phyloP scores from a whole-genome alignment of 1,139 yeast species.

The Kluyveromyces marxianus region DNA sequence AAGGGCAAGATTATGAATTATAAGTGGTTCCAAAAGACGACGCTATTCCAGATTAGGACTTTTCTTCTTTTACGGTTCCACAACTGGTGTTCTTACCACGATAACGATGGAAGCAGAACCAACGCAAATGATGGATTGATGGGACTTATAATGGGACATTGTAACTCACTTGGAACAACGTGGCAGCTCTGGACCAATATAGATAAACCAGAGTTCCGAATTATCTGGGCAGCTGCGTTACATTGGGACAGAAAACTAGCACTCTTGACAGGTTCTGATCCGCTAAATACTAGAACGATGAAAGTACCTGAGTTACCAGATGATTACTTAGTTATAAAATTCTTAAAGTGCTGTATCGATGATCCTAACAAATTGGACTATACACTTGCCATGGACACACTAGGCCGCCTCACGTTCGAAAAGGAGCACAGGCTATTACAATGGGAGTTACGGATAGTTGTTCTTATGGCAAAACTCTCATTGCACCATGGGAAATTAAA shows the following conservation, averaged over 20 bases:
- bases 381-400: neutral
- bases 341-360: slow-evolving; percentile 19
- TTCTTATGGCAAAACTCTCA: neutral
- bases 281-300: slow-evolving; percentile 21
- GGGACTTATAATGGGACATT: slow-evolving; percentile 25
- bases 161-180: slow-evolving; percentile 24
- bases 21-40: slow-evolving; percentile 24
- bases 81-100: slow-evolving; percentile 30
- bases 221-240: slow-evolving; percentile 24
- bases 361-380: slow-evolving; percentile 18
- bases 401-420: neutral
- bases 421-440: neutral
- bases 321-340: slow-evolving; percentile 16
- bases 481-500: slow-evolving; percentile 1
- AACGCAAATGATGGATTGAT: slow-evolving; percentile 25
- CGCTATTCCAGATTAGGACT: slow-evolving; percentile 23
- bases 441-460: slow-evolving; percentile 5
- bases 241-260: slow-evolving; percentile 28
- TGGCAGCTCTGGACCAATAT: slow-evolving; percentile 19
- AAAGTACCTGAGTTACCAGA: slow-evolving; percentile 4
- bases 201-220: slow-evolving; percentile 10
- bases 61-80: slow-evolving; percentile 24
- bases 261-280: slow-evolving; percentile 25
- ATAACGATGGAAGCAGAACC: slow-evolving; percentile 27
- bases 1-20: slow-evolving; percentile 8